A percentile compares a stretch with the other conserved stretches of the same genome.
Evolutionary conservation across 805 yeast genomes (phyloP).

Genomic region (Lipomyces sp.): DNA sequence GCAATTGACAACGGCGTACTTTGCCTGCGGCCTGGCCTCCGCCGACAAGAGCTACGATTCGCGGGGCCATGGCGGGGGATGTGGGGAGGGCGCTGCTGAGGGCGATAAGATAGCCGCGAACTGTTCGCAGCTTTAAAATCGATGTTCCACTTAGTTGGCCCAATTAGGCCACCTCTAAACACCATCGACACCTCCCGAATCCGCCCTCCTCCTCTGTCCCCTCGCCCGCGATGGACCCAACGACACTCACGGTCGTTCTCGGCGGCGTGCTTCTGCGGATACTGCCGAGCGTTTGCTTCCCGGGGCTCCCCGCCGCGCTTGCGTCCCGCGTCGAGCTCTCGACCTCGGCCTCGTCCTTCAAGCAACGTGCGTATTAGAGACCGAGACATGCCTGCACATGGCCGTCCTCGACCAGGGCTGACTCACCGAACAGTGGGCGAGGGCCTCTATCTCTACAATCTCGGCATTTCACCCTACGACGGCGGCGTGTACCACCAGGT

Average conservation of each 20-base stretch:
- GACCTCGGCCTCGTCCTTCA: slow-evolving; percentile 70
- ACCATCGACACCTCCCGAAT: too few species aligned
- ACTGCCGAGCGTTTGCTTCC: slow-evolving; percentile 7
- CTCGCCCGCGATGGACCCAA: background rate
- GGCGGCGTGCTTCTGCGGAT: slow-evolving; percentile 14
- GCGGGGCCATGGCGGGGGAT: slow-evolving; percentile 17
- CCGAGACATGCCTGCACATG: slow-evolving; percentile 29
- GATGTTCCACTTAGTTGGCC: too few species aligned
- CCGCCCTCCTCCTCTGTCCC: too few species aligned
- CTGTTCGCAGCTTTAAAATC: too few species aligned
- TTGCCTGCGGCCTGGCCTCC: slow-evolving; percentile 29
- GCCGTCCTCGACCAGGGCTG: slow-evolving; percentile 35
- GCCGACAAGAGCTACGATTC: slow-evolving; percentile 14
- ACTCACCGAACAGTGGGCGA: slow-evolving; percentile 58
- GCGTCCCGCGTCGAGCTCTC: slow-evolving; percentile 60
- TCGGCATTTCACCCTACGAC: slow-evolving; percentile 62
- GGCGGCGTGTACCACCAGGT: slow-evolving; percentile 82
- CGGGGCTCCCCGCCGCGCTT: slow-evolving; percentile 32
- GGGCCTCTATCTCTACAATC: slow-evolving; percentile 59
- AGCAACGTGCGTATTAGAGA: slow-evolving; percentile 43
- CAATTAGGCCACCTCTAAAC: background rate
- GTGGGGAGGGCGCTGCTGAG: background rate
- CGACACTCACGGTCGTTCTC: slow-evolving; percentile 5
- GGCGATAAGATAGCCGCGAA: too few species aligned
- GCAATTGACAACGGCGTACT: slow-evolving; percentile 1